Evolutionary conservation across 768 basidiomycete genomes (phyloP), one percentile per base, ranked within the genome.

Genomic region (Mycena leptocephala): DNA sequence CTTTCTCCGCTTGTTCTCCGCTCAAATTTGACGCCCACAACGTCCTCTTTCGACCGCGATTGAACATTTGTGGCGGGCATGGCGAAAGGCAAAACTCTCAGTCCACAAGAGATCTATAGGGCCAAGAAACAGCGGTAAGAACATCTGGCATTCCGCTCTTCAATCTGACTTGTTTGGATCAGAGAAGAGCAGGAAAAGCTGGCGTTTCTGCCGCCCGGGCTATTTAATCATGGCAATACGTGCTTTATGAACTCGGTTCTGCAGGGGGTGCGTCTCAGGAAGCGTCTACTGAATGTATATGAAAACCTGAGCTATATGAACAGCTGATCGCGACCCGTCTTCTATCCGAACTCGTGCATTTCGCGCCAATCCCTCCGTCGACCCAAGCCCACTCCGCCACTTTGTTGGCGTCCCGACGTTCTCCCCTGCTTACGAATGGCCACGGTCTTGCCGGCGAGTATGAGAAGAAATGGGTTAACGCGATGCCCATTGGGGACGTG

Each of bases 211-310:
- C 95, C 95, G 0, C 94, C 95, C 5, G 95, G 95, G 8, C 87
- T 96, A 28, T 81, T 92, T 56, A 96, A 96, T 82, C 94, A 95
- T 85, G 94, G 94, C 53, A 96, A 96, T 83, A 98, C 97, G 0
- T 99, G 97, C 85, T 99, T 97, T 85, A 96, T 97, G 94, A 99
- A 98, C 85, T 97, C 96, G 37, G 96, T 97, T 35, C 87, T 99
- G 33, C 97, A 99, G 83, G 95, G 94, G 46, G 95, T 94, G 85
- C 78, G 93, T 92, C 55, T 93, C 85, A 77, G 92, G 22, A 79
- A 79, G 6, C 35, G 67, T 65, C 68, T 24, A 58, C 33, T 24
- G 37, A 35, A 55, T 75, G 26, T 80, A 83, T 30, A 71, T 80
- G 33, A 37, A 32, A 24, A 24, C 46, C 58, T 67, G 33, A 70